Conservation (phyloP, 2,329 filamentous ascomycete species). For the Colletotrichum lini region DNA sequence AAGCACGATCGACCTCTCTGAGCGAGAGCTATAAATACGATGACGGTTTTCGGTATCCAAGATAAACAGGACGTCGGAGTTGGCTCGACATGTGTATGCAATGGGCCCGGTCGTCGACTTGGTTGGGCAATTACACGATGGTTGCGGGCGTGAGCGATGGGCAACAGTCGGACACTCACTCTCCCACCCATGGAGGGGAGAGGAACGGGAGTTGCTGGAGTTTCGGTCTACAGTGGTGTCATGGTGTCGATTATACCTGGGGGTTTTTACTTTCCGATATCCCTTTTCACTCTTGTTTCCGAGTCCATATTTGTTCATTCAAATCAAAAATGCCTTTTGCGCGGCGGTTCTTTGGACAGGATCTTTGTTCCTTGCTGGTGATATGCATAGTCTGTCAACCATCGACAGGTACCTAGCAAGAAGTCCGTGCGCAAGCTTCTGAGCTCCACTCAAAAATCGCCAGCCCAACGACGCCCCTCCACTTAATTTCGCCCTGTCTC, state of each 20-base stretch:
- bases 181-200: neutral
- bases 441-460: neutral
- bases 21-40: neutral
- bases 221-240: neutral
- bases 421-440: slow-evolving; percentile 31
- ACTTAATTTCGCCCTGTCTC: slow-evolving; percentile 12
- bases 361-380: neutral
- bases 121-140: neutral
- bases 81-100: neutral
- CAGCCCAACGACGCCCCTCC: slow-evolving; percentile 11
- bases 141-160: neutral
- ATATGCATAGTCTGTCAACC: neutral
- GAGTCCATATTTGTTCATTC: neutral
- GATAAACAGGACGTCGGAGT: neutral
- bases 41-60: neutral
- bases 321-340: neutral
- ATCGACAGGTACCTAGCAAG: neutral
- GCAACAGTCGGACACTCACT: no score
- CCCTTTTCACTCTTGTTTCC: neutral
- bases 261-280: neutral
- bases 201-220: slow-evolving; percentile 5
- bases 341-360: neutral
- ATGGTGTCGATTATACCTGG: neutral
- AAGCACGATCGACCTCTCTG: neutral
- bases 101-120: neutral